A percentile compares a stretch with the other conserved stretches of the same genome.
These are phyloP conservation scores for Curvularia eragrostidis DNA, from an alignment of 2,329 filamentous ascomycete species.

Conservation along the genomic window DNA sequence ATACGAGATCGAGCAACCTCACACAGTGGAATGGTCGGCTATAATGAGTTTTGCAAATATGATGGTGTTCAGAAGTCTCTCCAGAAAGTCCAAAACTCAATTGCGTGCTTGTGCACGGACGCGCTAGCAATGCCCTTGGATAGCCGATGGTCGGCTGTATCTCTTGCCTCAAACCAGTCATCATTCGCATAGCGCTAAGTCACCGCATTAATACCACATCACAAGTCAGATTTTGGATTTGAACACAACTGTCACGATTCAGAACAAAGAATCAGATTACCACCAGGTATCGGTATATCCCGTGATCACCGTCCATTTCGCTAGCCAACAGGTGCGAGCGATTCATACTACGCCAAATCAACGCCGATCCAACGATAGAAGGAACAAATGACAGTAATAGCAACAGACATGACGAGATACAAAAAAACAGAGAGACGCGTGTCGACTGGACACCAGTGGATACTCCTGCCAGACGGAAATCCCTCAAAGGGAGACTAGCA, in stretches of 20 bases:
- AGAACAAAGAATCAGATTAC: slow-evolving; percentile 10
- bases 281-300: slow-evolving; percentile 13
- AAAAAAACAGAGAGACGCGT: not conserved
- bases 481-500: not conserved
- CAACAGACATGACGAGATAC: not conserved
- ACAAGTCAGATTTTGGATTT: not conserved
- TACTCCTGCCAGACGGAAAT: not conserved
- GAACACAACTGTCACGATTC: not conserved
- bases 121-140: slow-evolving; percentile 17
- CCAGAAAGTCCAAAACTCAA: slow-evolving; percentile 17
- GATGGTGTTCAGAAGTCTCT: slow-evolving; percentile 1
- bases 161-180: slow-evolving; percentile 22
- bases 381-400: not conserved
- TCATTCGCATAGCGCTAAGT: slow-evolving; percentile 13
- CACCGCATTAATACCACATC: not conserved
- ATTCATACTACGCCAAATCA: slow-evolving; percentile 5
- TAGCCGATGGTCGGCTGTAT: slow-evolving; percentile 24
- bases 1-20: not conserved
- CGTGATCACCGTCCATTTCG: not conserved
- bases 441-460: not conserved
- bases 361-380: slow-evolving; percentile 3
- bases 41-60: not conserved
- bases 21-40: not conserved
- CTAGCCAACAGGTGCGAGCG: slow-evolving; percentile 5
- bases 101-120: slow-evolving; percentile 36